phyloP scores from a whole-genome alignment of 2,329 filamentous ascomycete species.

The Exophiala dermatitidis region DNA sequence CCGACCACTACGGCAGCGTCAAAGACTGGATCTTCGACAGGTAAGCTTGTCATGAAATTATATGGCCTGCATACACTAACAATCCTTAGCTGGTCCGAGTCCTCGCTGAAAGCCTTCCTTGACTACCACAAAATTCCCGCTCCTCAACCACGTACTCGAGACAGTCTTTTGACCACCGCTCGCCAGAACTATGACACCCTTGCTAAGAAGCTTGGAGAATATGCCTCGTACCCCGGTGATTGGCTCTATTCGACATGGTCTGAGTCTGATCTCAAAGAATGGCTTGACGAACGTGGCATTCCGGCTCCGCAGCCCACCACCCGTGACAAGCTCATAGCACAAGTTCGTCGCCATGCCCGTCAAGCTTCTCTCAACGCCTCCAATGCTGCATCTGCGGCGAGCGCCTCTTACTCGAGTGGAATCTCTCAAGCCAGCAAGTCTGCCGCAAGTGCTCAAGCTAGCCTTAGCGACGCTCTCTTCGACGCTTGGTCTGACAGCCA shows the following conservation, averaged over 20 bases:
- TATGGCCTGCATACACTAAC: slow-evolving; percentile 32
- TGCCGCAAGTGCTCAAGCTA: slow-evolving; percentile 62
- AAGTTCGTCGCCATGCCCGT: slow-evolving; percentile 83
- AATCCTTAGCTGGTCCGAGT: slow-evolving; percentile 70
- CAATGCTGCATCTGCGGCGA: slow-evolving; percentile 53
- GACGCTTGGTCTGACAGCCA: slow-evolving; percentile 84
- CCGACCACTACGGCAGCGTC: slow-evolving; percentile 62
- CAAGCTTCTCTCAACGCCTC: slow-evolving; percentile 64
- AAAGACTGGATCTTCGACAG: slow-evolving; percentile 89
- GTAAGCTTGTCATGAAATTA: slow-evolving; percentile 38
- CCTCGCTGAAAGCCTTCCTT: slow-evolving; percentile 84
- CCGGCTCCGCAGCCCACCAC: slow-evolving; percentile 74
- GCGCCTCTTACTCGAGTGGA: slow-evolving; percentile 48
- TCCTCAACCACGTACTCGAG: slow-evolving; percentile 79
- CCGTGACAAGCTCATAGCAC: slow-evolving; percentile 81
- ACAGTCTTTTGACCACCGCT: slow-evolving; percentile 68
- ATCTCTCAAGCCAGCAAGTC: slow-evolving; percentile 53
- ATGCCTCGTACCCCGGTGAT: slow-evolving; percentile 79
- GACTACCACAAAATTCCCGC: slow-evolving; percentile 83
- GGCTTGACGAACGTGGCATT: slow-evolving; percentile 75
- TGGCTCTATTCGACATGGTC: slow-evolving; percentile 92
- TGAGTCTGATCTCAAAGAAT: slow-evolving; percentile 87
- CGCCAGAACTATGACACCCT: slow-evolving; percentile 73
- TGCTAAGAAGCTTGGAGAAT: slow-evolving; percentile 70
- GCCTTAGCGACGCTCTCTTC: slow-evolving; percentile 74